Base-by-base conservation (phyloP, 2,329 filamentous ascomycete species). In the Colletotrichum echinochloae region DNA sequence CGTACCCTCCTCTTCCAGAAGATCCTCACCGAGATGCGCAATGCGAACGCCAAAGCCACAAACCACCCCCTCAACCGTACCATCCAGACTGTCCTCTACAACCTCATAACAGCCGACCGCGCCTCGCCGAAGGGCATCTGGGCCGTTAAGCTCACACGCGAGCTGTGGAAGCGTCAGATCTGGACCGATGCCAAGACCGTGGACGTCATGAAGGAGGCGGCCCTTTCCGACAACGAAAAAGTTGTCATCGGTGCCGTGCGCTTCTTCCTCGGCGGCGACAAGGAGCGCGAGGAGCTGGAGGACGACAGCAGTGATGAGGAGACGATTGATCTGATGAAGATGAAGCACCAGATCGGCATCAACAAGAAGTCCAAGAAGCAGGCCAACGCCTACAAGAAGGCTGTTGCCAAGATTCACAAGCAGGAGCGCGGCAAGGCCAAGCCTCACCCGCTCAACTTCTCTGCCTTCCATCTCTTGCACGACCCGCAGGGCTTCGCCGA, bases 321-420 rank as follows among this genome's bases (percentile, higher is more conserved):
- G 51, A 88, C 90, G 1, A 83, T 89, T 20, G 94, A 98, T 79
- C 88, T 99, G 75, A 89, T 87, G 69, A 93, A 93, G 79, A 83
- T 98, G 66, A 91, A 92, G 79, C 95, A 98, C 80, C 92, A 96
- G 80, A 88, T 90, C 35, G 92, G 90, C 52, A 97, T 98, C 83
- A 98, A 97, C 86, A 99, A 98, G 83, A 99, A 98, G 86, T 92
- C 90, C 20, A 95, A 92, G 79, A 98, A 98, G 86, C 91, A 93
- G 75, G 89, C 91, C 61, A 92, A 92, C 76, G 88, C 90, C 39
- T 88, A 97, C 62, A 92, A 93, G 66, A 94, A 90, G 79, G 96
- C 96, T 0, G 88, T 94, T 4, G 89, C 90, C n/a, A 93, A 91
- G 73, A 88, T 97, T 49, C 97, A 94, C 83, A 90, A 87, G 78